Percentiles rank a stretch among this genome's conserved stretches.
phyloP scores from a whole-genome alignment of 2,329 filamentous ascomycete species.

The Tolypocladium capitatum region DNA sequence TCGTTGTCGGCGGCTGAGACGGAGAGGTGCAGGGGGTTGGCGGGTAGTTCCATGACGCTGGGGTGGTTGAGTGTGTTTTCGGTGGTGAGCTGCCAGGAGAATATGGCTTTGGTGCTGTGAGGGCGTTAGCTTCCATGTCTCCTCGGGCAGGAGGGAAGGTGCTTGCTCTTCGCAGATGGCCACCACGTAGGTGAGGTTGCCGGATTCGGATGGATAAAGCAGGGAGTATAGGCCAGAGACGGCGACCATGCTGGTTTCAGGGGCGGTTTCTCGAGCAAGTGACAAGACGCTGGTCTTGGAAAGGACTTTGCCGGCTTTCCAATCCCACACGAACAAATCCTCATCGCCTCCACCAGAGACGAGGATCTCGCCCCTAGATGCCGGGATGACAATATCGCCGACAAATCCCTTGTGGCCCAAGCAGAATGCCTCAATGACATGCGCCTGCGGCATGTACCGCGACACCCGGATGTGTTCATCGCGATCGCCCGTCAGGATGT shows the following conservation, averaged over 20 bases:
- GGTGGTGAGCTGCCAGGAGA: conserved; percentile 43
- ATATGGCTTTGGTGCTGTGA: conserved; percentile 44
- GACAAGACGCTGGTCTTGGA: conserved; percentile 39
- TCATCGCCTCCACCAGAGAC: conserved; percentile 81
- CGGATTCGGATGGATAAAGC: conserved; percentile 15
- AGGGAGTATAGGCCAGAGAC: conserved; percentile 29
- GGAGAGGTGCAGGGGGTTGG: conserved; percentile 49
- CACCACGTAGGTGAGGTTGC: conserved; percentile 26
- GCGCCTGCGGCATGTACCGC: conserved; percentile 64
- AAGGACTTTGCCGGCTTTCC: conserved; percentile 44
- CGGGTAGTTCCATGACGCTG: conserved; percentile 37
- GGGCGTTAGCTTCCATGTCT: conserved; percentile 3
- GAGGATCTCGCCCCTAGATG: conserved; percentile 43
- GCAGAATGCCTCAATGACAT: conserved; percentile 83
- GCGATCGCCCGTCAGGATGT: conserved; percentile 43
- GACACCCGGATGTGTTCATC: conserved; percentile 77
- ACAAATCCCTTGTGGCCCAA: conserved; percentile 81
- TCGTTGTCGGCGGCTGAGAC: conserved; percentile 10
- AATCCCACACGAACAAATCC: conserved; percentile 71
- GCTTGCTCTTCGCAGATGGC: conserved; percentile 44
- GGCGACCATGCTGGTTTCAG: conserved; percentile 28
- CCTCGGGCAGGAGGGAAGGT: neutral
- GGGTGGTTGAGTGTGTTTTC: conserved; percentile 36
- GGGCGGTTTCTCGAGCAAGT: conserved; percentile 23
- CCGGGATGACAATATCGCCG: conserved; percentile 56